phyloP scores from a whole-genome alignment of 2,329 filamentous ascomycete species.

The Cercospora zeae-maydis region DNA sequence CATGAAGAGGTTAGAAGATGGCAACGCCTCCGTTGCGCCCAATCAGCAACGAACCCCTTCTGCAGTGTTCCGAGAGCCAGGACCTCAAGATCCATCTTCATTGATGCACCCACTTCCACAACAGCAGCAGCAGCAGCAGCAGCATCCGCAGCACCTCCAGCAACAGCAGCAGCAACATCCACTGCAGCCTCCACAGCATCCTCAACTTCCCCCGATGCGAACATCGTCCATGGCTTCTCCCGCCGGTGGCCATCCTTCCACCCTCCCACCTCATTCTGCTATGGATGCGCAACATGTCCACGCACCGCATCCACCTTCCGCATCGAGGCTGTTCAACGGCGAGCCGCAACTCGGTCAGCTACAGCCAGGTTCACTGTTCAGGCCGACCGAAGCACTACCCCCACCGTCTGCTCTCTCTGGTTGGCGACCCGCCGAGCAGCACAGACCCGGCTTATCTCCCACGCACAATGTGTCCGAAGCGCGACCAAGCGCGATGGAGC shows the following conservation, averaged over 20 bases:
- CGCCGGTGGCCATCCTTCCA: slow-evolving; percentile 17
- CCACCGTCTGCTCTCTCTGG: slow-evolving; percentile 28
- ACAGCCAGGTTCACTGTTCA: slow-evolving; percentile 10
- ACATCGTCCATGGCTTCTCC: slow-evolving; percentile 26
- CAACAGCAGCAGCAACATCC: slow-evolving; percentile 12
- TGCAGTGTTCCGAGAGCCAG: slow-evolving; percentile 4
- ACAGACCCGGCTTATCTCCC: slow-evolving; percentile 20
- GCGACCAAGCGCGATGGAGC: slow-evolving; percentile 25
- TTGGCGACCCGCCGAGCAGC: slow-evolving; percentile 32
- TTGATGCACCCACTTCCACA: neutral
- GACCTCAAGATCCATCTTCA: slow-evolving; percentile 8
- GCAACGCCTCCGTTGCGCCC: slow-evolving; percentile 15
- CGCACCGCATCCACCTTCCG: slow-evolving; percentile 18
- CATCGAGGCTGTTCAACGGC: slow-evolving; percentile 17
- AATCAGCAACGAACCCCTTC: slow-evolving; percentile 3
- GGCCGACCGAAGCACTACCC: slow-evolving; percentile 24
- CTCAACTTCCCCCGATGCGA: slow-evolving; percentile 31
- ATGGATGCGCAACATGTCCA: slow-evolving; percentile 19
- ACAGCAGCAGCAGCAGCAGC: slow-evolving; percentile 4
- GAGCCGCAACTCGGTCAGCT: slow-evolving; percentile 12
- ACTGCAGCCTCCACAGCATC: slow-evolving; percentile 4
- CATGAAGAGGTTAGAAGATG: slow-evolving; percentile 38
- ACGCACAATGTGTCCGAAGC: slow-evolving; percentile 18
- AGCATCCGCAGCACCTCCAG: neutral
- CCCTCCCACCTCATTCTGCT: slow-evolving; percentile 16